Evolutionary conservation across 1,284 basidiomycete genomes (phyloP), one percentile per base, ranked within the genome.

Genomic region (Calocybe gambosa): DNA sequence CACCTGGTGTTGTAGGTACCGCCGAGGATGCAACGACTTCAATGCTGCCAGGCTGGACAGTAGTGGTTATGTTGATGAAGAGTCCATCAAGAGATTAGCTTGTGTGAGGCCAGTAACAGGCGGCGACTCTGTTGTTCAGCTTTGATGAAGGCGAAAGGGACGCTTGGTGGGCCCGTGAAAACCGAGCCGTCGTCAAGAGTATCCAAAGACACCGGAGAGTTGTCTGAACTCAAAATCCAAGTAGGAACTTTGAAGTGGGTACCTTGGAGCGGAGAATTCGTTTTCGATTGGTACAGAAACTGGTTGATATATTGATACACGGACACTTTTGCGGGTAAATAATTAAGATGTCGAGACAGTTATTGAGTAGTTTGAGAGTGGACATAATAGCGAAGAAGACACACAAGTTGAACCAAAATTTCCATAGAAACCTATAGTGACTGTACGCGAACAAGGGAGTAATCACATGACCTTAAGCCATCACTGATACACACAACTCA

Each of bases 221-320:
- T 39, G 8, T 33, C 18, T 45, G 39, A 26, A 21, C 31, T 1
- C 13, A 33, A 19, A 35, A 43, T 34, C 12, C 19, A n/a, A n/a
- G 23, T 5, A n/a, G 31, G 25, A 34, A 19, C 8, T 23, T 9
- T 10, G 6, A 18, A 21, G 18, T 38, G 34, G 66, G 19, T 13
- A 86, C 85, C 82, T 86, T 44, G 89, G 73, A 33, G 86, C 82
- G 3, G 86, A 85, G 58, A 90, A 89, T 59, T 90, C 88, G 59
- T 85, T 89, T 12, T 85, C 84, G 79, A 76, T 46, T 78, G 79
- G 57, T 85, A 86, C 38, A 82, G 63, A 60, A 78, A 82, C 7
- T 72, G 62, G 43, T 68, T 12, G 5, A 19, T 9, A 7, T 3
- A 9, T 18, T 18, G 16, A 3, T 21, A 7, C 16, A 13, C 8